Base-by-base conservation (phyloP, 768 basidiomycete genomes). In the Pleurotus salmoneostramineus region DNA sequence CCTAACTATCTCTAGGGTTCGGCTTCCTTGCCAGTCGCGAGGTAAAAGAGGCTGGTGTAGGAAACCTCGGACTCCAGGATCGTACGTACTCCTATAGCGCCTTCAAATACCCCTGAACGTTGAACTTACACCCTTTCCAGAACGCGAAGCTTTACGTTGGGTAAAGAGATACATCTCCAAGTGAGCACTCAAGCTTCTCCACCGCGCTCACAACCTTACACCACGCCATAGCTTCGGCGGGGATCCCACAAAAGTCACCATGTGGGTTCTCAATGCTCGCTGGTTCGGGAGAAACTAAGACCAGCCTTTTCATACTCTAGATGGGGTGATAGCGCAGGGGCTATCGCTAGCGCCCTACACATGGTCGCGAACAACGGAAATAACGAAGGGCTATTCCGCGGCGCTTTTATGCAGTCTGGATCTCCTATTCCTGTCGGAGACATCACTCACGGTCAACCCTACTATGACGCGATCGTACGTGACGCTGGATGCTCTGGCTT, bases 21-120 rank as follows among this genome's bases (percentile, higher is more conserved):
- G 79, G 79, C 0, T 80, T 80, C 61, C 50, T 78, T 14, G 72
- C 70, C 5, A 65, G 77, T 12, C 63, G 73, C 37, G 77, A 78
- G 57, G 71, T 77, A 0, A 69, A 71, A 51, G 68, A 66, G 0
- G 80, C 74, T 1, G 74, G 74, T 6, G 71, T 78, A 11, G 80
- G 78, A 5, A 87, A 87, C 62, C 68, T 85, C 6, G 87, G 85
- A 4, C 71, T 88, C 31, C 76, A 75, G 63, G 85, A 88, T 68
- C 82, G 80, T 82, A 63, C 61, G 78, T 70, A 5, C 67, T 3
- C 6, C 8, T 43, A 5, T 12, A 5, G 34, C 5, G 31, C 12
- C 42, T 58, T 57, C 45, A 56, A 11, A 2, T 34, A 27, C 3
- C 36, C 7, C 11, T 12, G 40, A 47, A 2, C 21, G 52, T 63